Evolutionary conservation across 345 rosid genomes (phyloP).

Genomic region (Abelmoschus esculentus): DNA sequence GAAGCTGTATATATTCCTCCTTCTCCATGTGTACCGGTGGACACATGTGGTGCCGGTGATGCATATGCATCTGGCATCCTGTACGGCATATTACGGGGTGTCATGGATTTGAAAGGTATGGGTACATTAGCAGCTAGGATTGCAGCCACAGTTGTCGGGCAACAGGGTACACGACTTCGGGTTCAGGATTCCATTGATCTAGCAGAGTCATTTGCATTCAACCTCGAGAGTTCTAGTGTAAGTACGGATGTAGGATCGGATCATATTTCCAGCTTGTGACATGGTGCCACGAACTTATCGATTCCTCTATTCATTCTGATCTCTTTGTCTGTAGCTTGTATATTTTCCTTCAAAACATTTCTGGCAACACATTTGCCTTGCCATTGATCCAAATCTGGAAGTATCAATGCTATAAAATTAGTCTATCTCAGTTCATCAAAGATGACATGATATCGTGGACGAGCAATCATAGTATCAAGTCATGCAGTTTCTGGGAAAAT

Average conservation of each 20-base stretch:
- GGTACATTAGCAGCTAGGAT: slow-evolving; percentile 81
- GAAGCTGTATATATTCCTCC: slow-evolving; percentile 90
- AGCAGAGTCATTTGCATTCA: slow-evolving; percentile 55
- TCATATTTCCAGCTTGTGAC: slow-evolving; percentile 52
- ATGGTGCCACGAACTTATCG: neutral
- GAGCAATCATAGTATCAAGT: neutral
- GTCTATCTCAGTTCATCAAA: neutral
- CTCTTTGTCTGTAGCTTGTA: neutral
- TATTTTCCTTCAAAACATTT: neutral
- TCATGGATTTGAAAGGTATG: slow-evolving; percentile 67
- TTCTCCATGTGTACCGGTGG: slow-evolving; percentile 67
- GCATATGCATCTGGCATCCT: slow-evolving; percentile 90
- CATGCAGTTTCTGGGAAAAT: neutral
- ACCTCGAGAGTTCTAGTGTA: slow-evolving; percentile 27
- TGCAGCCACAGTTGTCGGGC: slow-evolving; percentile 85
- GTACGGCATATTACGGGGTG: slow-evolving; percentile 66
- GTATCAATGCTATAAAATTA: neutral
- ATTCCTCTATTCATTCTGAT: neutral
- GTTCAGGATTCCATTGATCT: slow-evolving; percentile 60
- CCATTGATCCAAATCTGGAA: neutral
- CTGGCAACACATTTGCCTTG: slow-evolving; percentile 2
- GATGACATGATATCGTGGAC: neutral
- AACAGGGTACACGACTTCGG: slow-evolving; percentile 87
- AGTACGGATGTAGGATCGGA: slow-evolving; percentile 58
- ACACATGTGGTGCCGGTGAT: slow-evolving; percentile 93